Evolutionary conservation across 75 land plant genomes (phyloP).

Genomic region (Selaginella tamariscina): DNA sequence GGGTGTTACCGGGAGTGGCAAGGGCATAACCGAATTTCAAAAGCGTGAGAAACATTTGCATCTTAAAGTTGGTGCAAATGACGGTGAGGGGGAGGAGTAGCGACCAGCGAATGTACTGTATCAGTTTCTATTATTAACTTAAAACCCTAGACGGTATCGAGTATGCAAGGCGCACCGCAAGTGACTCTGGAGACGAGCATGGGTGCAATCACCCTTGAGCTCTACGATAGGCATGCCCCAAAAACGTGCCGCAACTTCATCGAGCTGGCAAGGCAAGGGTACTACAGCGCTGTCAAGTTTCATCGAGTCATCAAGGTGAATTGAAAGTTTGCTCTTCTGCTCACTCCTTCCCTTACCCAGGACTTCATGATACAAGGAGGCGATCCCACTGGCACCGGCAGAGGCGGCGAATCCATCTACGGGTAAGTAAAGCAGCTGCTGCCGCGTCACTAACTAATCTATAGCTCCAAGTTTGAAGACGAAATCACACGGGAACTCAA

Average conservation of each 20-base stretch:
- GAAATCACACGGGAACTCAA: slow-evolving; percentile 66
- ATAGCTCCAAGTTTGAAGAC: slow-evolving; percentile 70
- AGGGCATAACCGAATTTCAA: slow-evolving; percentile 95
- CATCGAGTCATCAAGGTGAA: slow-evolving; percentile 75
- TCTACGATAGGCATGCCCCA: slow-evolving; percentile 76
- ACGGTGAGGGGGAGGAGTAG: slow-evolving; percentile 19
- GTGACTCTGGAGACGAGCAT: slow-evolving; percentile 83
- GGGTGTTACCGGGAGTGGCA: slow-evolving; percentile 97
- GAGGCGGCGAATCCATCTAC: slow-evolving; percentile 90
- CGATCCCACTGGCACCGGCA: slow-evolving; percentile 90
- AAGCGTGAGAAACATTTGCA: slow-evolving; percentile 95
- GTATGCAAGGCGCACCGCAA: slow-evolving; percentile 50
- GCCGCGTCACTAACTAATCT: no score
- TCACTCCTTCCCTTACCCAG: slow-evolving; percentile 21
- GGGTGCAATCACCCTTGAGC: slow-evolving; percentile 79
- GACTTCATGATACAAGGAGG: slow-evolving; percentile 95
- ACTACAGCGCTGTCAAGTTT: slow-evolving; percentile 71
- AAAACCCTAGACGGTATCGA: no score
- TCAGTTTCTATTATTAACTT: neutral
- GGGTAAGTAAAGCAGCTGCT: slow-evolving; percentile 37
- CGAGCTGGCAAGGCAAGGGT: slow-evolving; percentile 69
- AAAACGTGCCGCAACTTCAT: slow-evolving; percentile 80
- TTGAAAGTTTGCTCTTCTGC: neutral
- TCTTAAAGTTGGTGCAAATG: slow-evolving; percentile 55
- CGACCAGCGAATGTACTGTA: neutral